Base-by-base conservation (phyloP, 225 moss, liverwort and hornwort species). In the Polytrichum commune region DNA sequence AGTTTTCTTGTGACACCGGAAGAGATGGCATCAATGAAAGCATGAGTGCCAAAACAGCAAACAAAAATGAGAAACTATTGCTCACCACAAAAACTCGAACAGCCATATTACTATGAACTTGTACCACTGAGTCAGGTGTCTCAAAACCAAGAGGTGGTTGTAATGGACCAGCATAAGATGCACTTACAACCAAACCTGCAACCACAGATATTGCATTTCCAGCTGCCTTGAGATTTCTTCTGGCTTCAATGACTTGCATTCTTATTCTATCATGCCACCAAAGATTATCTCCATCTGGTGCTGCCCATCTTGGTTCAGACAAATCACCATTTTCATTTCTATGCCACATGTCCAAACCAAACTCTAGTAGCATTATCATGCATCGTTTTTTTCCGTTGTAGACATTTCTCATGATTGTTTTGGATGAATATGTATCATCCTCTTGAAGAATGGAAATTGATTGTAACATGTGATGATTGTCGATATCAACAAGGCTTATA, bases 201-300 rank as follows among this genome's bases (percentile, higher is more conserved):
- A 70, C 78, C 0, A 35, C 35, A 35, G 35, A 78, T 18, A 81
- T 64, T 2, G 73, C 81, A 25, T 76, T 84, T 68, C 66, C 73
- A 4, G 78, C 68, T 0, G 38, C 70, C 25, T 56, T 72, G 0
- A 85, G 22, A 30, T 78, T 81, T 0, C 53, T 73, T 10, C 72
- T 32, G 0, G 64, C n/a, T 62, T 78, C 81, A 29, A 56, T 63
- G 1, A 70, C 46, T 46, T 46, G 13, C 54, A 77, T 83, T 29
- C 74, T 77, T 32, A 83, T 71, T 23, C 64, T 80, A n/a, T 83
- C 69, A 27, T 80, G 80, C 83, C 80, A 83, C 83, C 83, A 83
- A 74, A 76, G 71, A 3, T 73, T 29, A 18, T 78, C 70, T 1
- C 72, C 76, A 53, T 85, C 76, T 0, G 72, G 67, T 29, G 81